A percentile compares a stretch with the other conserved stretches of the same genome.
Conservation (phyloP, 106 monocot species). For the Phalaenopsis aphrodite region DNA sequence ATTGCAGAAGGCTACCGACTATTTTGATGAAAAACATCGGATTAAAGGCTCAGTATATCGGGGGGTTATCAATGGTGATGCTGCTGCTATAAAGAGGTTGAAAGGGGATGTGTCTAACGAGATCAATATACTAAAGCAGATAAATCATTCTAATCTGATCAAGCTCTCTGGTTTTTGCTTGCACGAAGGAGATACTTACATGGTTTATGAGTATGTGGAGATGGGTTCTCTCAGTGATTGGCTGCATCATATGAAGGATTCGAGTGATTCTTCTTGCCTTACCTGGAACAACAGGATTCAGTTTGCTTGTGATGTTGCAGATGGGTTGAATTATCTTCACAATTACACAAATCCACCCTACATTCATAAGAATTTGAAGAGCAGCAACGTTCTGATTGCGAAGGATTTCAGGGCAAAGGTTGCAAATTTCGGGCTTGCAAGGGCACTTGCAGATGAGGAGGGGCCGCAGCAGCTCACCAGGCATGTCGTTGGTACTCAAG, state of each 20-base stretch:
- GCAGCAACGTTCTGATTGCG: slow-evolving; percentile 68
- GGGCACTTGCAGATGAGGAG: slow-evolving; percentile 20
- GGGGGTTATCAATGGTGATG: slow-evolving; percentile 57
- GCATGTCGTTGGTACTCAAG: slow-evolving; percentile 77
- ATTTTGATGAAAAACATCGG: slow-evolving; percentile 42
- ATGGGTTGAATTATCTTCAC: slow-evolving; percentile 82
- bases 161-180: slow-evolving; percentile 77
- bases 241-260: slow-evolving; percentile 25
- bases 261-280: slow-evolving; percentile 7
- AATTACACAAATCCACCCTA: slow-evolving; percentile 59
- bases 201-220: slow-evolving; percentile 76
- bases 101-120: slow-evolving; percentile 62
- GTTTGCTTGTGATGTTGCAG: slow-evolving; percentile 70
- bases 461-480: slow-evolving; percentile 41
- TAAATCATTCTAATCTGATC: slow-evolving; percentile 73
- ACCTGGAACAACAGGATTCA: slow-evolving; percentile 70
- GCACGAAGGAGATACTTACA: slow-evolving; percentile 61
- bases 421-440: slow-evolving; percentile 57
- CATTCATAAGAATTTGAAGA: slow-evolving; percentile 79
- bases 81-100: slow-evolving; percentile 63
- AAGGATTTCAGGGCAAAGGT: slow-evolving; percentile 61
- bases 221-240: slow-evolving; percentile 73
- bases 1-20: slow-evolving; percentile 54
- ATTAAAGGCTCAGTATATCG: slow-evolving; percentile 68
- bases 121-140: slow-evolving; percentile 57